phyloP scores from a whole-genome alignment of 2,329 filamentous ascomycete genomes.

The Penicillium paneum region DNA sequence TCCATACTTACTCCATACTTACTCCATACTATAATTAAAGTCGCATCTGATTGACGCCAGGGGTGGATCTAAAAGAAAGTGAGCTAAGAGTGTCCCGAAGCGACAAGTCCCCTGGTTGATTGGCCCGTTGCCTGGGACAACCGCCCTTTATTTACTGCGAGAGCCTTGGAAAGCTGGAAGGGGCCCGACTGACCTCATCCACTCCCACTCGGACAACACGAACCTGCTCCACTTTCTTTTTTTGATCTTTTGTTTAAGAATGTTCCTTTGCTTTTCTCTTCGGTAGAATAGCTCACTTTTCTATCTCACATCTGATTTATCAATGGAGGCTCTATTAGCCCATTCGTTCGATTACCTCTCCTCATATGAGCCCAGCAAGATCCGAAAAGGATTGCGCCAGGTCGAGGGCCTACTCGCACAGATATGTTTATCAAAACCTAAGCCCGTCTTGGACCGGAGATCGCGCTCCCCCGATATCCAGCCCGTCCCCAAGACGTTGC shows the following conservation, averaged over 20 bases:
- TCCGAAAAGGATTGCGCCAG: conserved; percentile 89
- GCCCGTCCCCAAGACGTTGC: conserved; percentile 59
- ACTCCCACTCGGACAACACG: conserved; percentile 1
- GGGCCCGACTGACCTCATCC: conserved; percentile 5
- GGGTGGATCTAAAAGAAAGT: background rate
- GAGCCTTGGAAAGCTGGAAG: background rate
- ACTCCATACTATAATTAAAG: conserved; percentile 3
- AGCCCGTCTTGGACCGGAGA: conserved; percentile 40
- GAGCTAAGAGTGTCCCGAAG: conserved; percentile 4
- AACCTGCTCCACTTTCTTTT: conserved; percentile 8
- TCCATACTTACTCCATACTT: background rate
- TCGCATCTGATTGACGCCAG: conserved; percentile 5
- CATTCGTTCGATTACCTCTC: conserved; percentile 96
- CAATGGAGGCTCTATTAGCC: conserved; percentile 87
- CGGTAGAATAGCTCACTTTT: conserved; percentile 7
- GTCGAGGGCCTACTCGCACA: conserved; percentile 91
- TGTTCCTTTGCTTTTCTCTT: conserved; percentile 7
- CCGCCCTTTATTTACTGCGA: conserved; percentile 5
- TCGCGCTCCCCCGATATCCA: conserved; percentile 43
- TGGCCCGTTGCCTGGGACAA: conserved; percentile 5
- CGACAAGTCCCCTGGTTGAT: conserved; percentile 12
- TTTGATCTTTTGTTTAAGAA: conserved; percentile 9
- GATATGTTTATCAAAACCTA: conserved; percentile 71
- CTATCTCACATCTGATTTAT: conserved; percentile 8
- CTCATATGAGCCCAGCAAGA: conserved; percentile 83